Evolutionary conservation across 2,329 filamentous ascomycete genomes (phyloP).

Genomic region (Zasmidium cellare): DNA sequence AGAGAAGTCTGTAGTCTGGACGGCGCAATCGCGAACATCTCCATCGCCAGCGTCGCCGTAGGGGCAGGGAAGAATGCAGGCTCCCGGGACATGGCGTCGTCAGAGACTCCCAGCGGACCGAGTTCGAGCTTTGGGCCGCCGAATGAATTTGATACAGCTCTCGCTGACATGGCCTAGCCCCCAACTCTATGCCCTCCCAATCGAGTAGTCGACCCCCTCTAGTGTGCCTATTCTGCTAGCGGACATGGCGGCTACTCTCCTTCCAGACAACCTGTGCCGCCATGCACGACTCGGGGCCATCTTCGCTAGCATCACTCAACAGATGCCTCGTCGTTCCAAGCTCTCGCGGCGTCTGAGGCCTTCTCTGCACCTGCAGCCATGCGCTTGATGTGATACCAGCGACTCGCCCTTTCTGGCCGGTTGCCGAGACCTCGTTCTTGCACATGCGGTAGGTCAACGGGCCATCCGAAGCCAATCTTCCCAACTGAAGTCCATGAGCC

Average conservation of each 20-base stretch:
- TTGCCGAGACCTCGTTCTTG: background rate
- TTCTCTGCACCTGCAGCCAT: background rate
- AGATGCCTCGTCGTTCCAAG: background rate
- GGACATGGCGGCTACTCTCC: background rate
- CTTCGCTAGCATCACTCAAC: background rate
- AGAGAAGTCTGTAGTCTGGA: background rate
- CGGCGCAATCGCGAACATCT: background rate
- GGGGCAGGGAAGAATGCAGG: background rate
- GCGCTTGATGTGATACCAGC: background rate
- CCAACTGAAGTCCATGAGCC: background rate
- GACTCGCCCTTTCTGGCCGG: background rate
- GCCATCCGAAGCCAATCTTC: background rate
- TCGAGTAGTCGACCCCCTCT: constrained; percentile 2
- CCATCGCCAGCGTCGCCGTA: background rate
- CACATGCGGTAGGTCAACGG: background rate
- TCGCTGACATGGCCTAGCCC: background rate
- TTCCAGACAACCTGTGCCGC: background rate
- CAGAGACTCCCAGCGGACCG: background rate
- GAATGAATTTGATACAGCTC: background rate
- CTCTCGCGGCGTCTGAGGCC: background rate
- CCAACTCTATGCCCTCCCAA: background rate
- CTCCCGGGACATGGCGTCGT: background rate
- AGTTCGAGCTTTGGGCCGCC: background rate
- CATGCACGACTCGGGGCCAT: background rate
- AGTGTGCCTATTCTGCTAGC: background rate